Conservation (phyloP, 2,329 filamentous ascomycete genomes). For the Sporothrix mexicana region DNA sequence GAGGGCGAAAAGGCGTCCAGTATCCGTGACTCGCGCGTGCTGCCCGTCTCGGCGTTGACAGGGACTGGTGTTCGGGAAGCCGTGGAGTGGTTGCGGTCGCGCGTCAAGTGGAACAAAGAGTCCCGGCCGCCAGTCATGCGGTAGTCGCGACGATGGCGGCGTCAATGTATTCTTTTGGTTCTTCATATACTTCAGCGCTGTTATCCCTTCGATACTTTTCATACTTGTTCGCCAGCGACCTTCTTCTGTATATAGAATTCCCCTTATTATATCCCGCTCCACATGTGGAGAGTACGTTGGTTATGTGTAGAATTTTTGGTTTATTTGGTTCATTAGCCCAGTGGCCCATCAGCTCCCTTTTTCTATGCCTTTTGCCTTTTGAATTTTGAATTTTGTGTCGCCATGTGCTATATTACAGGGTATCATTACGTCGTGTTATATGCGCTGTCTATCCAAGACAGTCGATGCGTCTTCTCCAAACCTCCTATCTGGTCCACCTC, state of each 20-base stretch:
- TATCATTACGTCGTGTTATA: slow-evolving; percentile 37
- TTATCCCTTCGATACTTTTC: not conserved
- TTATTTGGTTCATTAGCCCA: not conserved
- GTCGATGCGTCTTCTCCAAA: not conserved
- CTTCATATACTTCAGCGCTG: not conserved
- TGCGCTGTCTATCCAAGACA: slow-evolving; percentile 23
- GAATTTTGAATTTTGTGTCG: not conserved
- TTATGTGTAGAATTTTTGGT: slow-evolving; percentile 19
- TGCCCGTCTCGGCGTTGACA: slow-evolving; percentile 90
- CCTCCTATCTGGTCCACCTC: not conserved
- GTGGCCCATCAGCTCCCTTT: not conserved
- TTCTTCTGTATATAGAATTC: slow-evolving; percentile 13
- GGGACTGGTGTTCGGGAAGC: slow-evolving; percentile 89
- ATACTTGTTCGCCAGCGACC: not conserved
- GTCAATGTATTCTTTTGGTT: not conserved
- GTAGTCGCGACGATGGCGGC: slow-evolving; percentile 50
- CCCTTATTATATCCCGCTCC: slow-evolving; percentile 13
- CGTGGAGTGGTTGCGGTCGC: slow-evolving; percentile 92
- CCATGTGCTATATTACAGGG: slow-evolving; percentile 34
- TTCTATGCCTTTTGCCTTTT: slow-evolving; percentile 21
- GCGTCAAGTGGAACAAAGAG: slow-evolving; percentile 97
- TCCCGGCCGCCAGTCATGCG: slow-evolving; percentile 90
- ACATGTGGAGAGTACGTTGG: not conserved
- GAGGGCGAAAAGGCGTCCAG: slow-evolving; percentile 88
- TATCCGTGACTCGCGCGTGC: slow-evolving; percentile 86